Evolutionary conservation across 345 rosid species (phyloP).

Genomic region (Pistacia atlantica): DNA sequence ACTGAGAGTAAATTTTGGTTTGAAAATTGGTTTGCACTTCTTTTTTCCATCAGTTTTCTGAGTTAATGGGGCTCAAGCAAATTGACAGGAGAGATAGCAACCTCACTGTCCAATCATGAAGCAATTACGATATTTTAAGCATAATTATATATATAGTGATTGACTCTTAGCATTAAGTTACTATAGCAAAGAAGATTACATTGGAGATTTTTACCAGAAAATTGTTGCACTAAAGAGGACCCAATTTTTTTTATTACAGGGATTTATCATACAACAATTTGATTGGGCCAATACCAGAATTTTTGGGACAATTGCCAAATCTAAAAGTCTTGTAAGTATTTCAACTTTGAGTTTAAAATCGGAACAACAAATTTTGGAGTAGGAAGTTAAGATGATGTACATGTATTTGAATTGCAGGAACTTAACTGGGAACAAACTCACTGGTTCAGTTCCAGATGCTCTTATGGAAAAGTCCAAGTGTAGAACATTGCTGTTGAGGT

Average conservation of each 20-base stretch:
- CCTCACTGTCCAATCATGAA: no score
- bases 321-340: neutral
- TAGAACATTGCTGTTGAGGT: neutral
- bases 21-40: no score
- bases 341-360: neutral
- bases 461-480: neutral
- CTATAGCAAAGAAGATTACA: neutral
- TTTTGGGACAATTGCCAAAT: conserved; percentile 23
- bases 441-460: neutral
- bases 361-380: neutral
- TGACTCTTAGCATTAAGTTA: neutral
- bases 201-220: neutral
- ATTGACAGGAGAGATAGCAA: no score
- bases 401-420: neutral
- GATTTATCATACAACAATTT: conserved; percentile 37
- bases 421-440: neutral
- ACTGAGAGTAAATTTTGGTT: no score
- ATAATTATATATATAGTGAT: no score
- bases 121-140: no score
- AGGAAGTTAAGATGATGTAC: neutral
- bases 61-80: no score
- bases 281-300: conserved; percentile 6
- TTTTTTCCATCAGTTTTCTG: no score
- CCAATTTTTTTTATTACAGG: conserved; percentile 10
- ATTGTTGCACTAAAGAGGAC: neutral